These are phyloP conservation scores for Vaccinium corymbosum DNA, from an alignment of 148 eudicot species.

Conservation along the genomic window DNA sequence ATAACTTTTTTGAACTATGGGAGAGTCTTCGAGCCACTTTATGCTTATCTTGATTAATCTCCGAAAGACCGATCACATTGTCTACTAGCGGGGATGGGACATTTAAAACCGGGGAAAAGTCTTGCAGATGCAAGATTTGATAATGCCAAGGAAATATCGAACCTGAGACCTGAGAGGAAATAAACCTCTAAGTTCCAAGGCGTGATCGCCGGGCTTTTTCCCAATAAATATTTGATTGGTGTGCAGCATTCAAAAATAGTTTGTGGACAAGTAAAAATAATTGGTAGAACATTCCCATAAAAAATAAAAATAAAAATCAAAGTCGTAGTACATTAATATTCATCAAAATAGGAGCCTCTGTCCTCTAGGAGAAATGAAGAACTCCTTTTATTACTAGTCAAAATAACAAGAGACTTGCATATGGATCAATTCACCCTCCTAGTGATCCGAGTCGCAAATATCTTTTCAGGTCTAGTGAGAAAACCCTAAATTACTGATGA, in stretches of 20 bases:
- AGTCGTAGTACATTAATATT: background rate
- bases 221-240: background rate
- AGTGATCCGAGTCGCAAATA: constrained; percentile 15
- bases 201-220: background rate
- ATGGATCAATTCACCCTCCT: background rate
- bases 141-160: too few relatives aligned
- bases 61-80: too few relatives aligned
- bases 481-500: background rate
- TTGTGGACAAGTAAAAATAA: background rate
- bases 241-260: background rate
- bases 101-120: background rate
- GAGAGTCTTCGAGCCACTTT: too few relatives aligned
- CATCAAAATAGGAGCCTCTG: background rate
- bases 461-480: background rate
- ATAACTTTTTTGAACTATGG: too few relatives aligned
- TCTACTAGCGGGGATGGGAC: background rate
- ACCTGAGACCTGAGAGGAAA: too few relatives aligned
- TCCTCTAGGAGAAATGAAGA: background rate
- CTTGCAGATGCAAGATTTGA: background rate
- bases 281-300: background rate
- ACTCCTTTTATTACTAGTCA: constrained; percentile 16
- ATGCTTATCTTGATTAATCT: too few relatives aligned
- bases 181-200: too few relatives aligned
- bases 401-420: background rate
- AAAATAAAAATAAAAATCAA: too few relatives aligned